Conservation (phyloP, 305 asterid species). For the Ajuga reptans region DNA sequence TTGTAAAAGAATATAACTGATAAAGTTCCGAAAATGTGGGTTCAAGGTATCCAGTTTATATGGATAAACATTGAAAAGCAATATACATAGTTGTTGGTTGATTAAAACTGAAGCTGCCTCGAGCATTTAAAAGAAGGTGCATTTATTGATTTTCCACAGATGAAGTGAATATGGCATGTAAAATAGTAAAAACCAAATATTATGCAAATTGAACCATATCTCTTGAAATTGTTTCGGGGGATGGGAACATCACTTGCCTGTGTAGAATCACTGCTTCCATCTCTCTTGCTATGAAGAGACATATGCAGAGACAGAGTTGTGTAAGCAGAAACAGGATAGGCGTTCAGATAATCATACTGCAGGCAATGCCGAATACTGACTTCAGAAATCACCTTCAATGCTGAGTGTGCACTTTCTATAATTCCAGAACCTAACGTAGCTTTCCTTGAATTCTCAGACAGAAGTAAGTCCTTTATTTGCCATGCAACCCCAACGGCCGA, state of each 20-base stretch:
- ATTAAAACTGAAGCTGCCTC: neutral
- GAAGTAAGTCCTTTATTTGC: constrained; percentile 82
- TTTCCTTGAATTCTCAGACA: constrained; percentile 51
- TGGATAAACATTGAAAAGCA: neutral
- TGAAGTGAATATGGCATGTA: neutral
- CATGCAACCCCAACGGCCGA: constrained; percentile 74
- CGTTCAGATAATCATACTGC: constrained; percentile 39
- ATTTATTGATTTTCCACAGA: neutral
- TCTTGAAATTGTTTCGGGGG: constrained; percentile 15
- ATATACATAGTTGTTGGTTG: neutral
- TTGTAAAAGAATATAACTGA: neutral
- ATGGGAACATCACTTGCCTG: constrained; percentile 51
- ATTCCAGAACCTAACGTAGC: constrained; percentile 40
- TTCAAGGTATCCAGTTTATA: neutral
- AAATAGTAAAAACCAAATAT: neutral
- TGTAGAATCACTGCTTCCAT: constrained; percentile 26
- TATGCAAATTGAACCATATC: constrained; percentile 15
- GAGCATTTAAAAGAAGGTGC: neutral
- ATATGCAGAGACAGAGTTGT: constrained; percentile 57
- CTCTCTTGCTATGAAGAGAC: constrained; percentile 44
- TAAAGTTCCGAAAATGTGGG: neutral
- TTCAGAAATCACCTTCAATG: constrained; percentile 71
- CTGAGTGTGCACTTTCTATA: constrained; percentile 40
- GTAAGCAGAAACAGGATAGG: constrained; percentile 54
- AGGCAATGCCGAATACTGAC: constrained; percentile 55